Evolutionary conservation across 2,329 filamentous ascomycete genomes (phyloP).

Genomic region (Verticillium klebahnii): DNA sequence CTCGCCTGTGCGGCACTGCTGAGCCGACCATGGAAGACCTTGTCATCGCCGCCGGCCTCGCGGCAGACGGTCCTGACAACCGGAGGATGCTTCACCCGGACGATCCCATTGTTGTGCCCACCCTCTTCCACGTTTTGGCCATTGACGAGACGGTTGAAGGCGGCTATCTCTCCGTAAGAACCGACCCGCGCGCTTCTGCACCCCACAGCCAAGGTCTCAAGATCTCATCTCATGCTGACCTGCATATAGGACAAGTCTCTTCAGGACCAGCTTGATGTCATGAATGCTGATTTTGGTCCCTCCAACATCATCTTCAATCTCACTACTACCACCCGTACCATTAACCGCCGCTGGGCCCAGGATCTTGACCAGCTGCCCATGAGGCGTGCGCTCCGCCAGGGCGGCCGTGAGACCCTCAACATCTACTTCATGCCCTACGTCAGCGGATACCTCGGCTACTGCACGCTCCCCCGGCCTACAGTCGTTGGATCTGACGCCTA

Average conservation of each 20-base stretch:
- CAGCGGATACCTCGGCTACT: conserved; percentile 6
- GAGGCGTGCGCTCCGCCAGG: conserved; percentile 41
- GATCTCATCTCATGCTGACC: not conserved
- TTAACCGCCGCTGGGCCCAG: conserved; percentile 41
- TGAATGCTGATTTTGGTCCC: conserved; percentile 39
- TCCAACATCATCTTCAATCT: conserved; percentile 41
- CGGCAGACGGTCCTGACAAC: not conserved
- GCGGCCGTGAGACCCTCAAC: conserved; percentile 36
- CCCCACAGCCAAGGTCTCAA: conserved; percentile 3
- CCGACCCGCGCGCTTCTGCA: not conserved
- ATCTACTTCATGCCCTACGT: conserved; percentile 34
- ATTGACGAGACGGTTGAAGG: conserved; percentile 17
- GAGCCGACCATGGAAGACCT: conserved; percentile 1
- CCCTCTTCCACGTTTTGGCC: conserved; percentile 27
- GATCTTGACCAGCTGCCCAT: conserved; percentile 26
- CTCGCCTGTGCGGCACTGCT: not conserved
- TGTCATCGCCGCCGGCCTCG: not conserved
- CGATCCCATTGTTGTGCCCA: conserved; percentile 4
- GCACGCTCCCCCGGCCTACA: conserved; percentile 36
- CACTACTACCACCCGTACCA: conserved; percentile 35
- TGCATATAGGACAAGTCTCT: conserved; percentile 26
- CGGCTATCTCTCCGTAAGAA: conserved; percentile 30
- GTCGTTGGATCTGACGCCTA: conserved; percentile 24
- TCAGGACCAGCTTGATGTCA: conserved; percentile 33
- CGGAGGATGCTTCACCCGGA: not conserved